Evolutionary conservation across 768 basidiomycete species (phyloP).

Genomic region (Leccinum olivaceopallidum): DNA sequence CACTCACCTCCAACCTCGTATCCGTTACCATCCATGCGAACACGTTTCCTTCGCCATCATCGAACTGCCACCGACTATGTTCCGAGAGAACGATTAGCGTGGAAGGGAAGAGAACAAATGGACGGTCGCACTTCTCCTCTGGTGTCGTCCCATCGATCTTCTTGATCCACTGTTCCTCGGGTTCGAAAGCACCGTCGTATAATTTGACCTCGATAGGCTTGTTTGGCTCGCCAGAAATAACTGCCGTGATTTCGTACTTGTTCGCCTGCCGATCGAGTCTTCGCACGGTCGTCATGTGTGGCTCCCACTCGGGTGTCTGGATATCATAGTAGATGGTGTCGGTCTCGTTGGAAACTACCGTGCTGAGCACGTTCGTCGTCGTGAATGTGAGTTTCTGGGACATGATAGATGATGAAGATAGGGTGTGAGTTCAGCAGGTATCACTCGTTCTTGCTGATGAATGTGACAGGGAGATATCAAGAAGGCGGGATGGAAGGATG

Average conservation of each 20-base stretch:
- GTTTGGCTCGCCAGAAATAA: constrained; percentile 32
- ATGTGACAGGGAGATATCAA: not conserved
- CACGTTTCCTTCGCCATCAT: constrained; percentile 23
- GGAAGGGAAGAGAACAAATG: not conserved
- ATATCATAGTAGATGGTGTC: constrained; percentile 43
- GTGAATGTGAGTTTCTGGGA: constrained; percentile 38
- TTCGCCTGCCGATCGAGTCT: constrained; percentile 33
- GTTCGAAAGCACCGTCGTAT: constrained; percentile 27
- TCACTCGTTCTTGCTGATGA: not conserved
- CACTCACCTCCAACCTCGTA: constrained; percentile 15
- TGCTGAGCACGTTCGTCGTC: constrained; percentile 38
- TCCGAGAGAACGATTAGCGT: not conserved
- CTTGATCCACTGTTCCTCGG: constrained; percentile 34
- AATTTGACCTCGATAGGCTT: constrained; percentile 33
- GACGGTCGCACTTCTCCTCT: constrained; percentile 13
- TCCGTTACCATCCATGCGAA: constrained; percentile 22
- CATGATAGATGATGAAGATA: constrained; percentile 6
- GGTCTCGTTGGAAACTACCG: constrained; percentile 38
- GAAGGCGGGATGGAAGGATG: not conserved
- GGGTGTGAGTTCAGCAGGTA: not conserved
- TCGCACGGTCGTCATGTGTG: constrained; percentile 35
- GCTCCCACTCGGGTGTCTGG: constrained; percentile 40
- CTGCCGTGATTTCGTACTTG: constrained; percentile 33
- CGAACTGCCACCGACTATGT: constrained; percentile 25
- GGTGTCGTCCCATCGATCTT: constrained; percentile 17